Base-by-base conservation (phyloP, 2,329 filamentous ascomycete genomes). In the Fusarium coicis region DNA sequence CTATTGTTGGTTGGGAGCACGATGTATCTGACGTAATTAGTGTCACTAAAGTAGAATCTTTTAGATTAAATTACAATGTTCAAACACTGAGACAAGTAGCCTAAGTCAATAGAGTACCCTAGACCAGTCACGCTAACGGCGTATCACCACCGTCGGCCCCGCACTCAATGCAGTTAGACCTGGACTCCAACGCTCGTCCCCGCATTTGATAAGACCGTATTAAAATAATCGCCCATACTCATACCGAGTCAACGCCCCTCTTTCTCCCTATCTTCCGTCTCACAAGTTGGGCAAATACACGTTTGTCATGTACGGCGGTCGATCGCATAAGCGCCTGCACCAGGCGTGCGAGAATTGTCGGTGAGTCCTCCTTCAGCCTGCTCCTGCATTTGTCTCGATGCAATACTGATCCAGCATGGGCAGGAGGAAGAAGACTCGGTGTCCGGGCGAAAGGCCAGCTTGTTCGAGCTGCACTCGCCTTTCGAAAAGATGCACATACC, bases 331-430 rank as follows among this genome's bases (percentile, higher is more conserved):
- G 32, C 58, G 58, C 15, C 32, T 61, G 12, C 49, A 61, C 14
- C 58, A 61, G 5, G 58, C 58, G 11, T 61, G 58, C 23, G 58
- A 61, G 15, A 61, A 61, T 14, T 61, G 58, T 21, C 58, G 58
- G 58, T 61, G 26, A 54, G 58, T 59, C 7, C 5, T 28, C 3
- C 5, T 2, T 30, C 18, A 0, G 11, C 11, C 19, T 10, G 7
- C 4, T 19, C 7, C 15, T 10, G 10, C 26, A 7, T 39, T 21
- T 30, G 19, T 5, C 19, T 8, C 19, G 19, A 14, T 7, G 2
- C 18, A 10, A 23, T 34, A 10, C 19, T 58, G 32, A 58, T 26
- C 10, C 5, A 21, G n/a, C 7, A 19, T 21, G 5, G 21, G 5
- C 34, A 61, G 58, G 16, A 61, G 21, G 32, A 61, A 61, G 30